A percentile compares a stretch with the other conserved stretches of the same genome.
phyloP scores from a whole-genome alignment of 345 rosid species.

The Cardamine chenopodiifolia region DNA sequence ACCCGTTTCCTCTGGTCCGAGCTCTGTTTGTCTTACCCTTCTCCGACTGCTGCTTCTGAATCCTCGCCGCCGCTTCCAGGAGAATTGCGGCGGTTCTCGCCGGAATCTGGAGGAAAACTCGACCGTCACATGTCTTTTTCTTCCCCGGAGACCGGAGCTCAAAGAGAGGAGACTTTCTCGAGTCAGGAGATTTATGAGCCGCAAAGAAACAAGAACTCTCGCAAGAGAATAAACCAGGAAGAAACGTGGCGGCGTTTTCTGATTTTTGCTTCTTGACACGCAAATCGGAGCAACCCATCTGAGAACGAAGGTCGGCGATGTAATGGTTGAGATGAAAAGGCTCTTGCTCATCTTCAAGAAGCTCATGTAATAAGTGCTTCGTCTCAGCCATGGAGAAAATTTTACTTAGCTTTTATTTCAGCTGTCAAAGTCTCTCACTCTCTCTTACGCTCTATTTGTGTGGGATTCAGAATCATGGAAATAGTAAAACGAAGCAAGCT shows the following conservation, averaged over 20 bases:
- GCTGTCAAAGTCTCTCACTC: not conserved
- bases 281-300: conserved; percentile 45
- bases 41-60: conserved; percentile 56
- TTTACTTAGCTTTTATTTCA: conserved; percentile 7
- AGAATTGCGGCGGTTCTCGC: conserved; percentile 48
- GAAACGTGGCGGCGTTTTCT: conserved; percentile 17
- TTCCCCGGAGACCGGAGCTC: conserved; percentile 56
- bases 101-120: conserved; percentile 45
- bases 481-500: conserved; percentile 31
- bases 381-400: conserved; percentile 41
- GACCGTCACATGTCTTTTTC: conserved; percentile 35
- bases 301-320: conserved; percentile 63
- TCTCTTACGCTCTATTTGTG: conserved; percentile 16
- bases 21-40: conserved; percentile 31
- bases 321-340: conserved; percentile 73
- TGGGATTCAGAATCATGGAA: conserved; percentile 33
- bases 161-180: conserved; percentile 67
- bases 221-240: conserved; percentile 51
- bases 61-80: conserved; percentile 76
- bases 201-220: conserved; percentile 68
- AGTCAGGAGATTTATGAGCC: conserved; percentile 58
- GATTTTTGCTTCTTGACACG: conserved; percentile 60
- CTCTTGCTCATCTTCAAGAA: conserved; percentile 84
- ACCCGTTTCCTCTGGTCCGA: conserved; percentile 42
- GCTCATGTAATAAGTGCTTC: conserved; percentile 58